These are phyloP conservation scores for Miscanthus lutarioriparius DNA, from an alignment of 176 grass and related monocot species.

Conservation along the genomic window DNA sequence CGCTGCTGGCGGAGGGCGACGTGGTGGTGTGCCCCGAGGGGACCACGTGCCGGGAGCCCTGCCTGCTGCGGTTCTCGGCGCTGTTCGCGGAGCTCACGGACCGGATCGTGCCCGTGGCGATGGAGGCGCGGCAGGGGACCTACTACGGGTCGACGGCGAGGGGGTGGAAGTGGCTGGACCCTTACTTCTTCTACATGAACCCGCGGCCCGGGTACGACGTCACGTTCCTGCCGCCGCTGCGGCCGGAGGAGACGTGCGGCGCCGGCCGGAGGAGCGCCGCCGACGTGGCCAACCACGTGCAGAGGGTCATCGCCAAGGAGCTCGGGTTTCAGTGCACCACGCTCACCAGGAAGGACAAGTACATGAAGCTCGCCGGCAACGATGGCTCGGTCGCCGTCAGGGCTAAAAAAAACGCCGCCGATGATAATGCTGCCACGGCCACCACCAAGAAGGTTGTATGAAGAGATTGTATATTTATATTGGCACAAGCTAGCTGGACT, in stretches of 20 bases:
- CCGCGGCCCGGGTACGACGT: slow-evolving; percentile 61
- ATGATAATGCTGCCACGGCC: not conserved
- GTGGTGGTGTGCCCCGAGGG: slow-evolving; percentile 86
- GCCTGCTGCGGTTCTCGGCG: slow-evolving; percentile 69
- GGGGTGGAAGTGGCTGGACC: slow-evolving; percentile 69
- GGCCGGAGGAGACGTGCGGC: slow-evolving; percentile 56
- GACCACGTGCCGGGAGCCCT: slow-evolving; percentile 82
- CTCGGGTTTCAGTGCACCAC: slow-evolving; percentile 57
- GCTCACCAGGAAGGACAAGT: slow-evolving; percentile 80
- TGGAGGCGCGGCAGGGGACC: slow-evolving; percentile 44
- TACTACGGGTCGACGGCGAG: slow-evolving; percentile 69
- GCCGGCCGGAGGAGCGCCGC: slow-evolving; percentile 41
- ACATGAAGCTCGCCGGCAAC: slow-evolving; percentile 69
- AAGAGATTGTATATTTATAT: not conserved
- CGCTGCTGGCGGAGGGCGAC: slow-evolving; percentile 60
- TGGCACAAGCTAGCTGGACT: too few species aligned
- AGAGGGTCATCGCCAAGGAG: slow-evolving; percentile 51
- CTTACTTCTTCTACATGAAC: slow-evolving; percentile 95
- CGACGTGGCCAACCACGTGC: slow-evolving; percentile 81
- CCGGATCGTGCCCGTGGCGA: slow-evolving; percentile 69
- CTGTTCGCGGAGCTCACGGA: slow-evolving; percentile 78
- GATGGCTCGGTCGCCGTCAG: slow-evolving; percentile 41
- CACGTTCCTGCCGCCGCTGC: slow-evolving; percentile 59
- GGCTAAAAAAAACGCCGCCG: not conserved
- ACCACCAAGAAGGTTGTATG: not conserved